A percentile compares a stretch with the other conserved stretches of the same genome.
phyloP scores from a whole-genome alignment of 495 filamentous ascomycete genomes.

The Neurospora intermedia region DNA sequence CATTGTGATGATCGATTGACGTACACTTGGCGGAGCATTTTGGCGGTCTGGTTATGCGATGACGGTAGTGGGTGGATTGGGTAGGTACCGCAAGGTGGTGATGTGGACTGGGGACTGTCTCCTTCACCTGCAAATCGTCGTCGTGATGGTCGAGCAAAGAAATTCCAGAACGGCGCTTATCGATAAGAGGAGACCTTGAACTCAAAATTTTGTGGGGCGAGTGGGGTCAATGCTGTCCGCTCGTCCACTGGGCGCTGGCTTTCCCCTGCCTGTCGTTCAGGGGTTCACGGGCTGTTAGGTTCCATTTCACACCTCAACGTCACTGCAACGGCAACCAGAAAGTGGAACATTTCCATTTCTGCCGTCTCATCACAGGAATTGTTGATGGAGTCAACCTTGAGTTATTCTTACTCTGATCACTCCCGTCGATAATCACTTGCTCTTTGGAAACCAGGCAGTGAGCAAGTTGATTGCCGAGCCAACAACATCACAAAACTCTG shows the following conservation, averaged over 20 bases:
- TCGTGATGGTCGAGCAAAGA: conserved; percentile 3
- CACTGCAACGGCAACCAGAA: not conserved
- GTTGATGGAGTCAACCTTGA: not conserved
- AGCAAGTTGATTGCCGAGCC: no score
- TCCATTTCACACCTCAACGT: not conserved
- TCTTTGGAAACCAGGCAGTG: no score
- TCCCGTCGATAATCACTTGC: no score
- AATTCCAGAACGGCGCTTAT: conserved; percentile 11
- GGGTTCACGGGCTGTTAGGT: not conserved
- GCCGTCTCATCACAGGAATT: not conserved
- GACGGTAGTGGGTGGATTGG: not conserved
- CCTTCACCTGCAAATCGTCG: not conserved
- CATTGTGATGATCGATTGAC: not conserved
- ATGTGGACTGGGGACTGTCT: not conserved
- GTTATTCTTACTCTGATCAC: not conserved
- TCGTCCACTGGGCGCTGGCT: not conserved
- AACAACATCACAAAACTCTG: no score
- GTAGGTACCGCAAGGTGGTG: not conserved
- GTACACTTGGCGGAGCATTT: conserved; percentile 27
- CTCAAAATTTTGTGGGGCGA: not conserved
- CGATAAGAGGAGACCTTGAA: conserved; percentile 6
- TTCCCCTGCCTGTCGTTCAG: not conserved
- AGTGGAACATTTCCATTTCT: not conserved
- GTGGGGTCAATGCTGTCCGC: not conserved
- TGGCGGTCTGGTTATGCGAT: conserved; percentile 2